Evolutionary conservation across 805 yeast genomes (phyloP), one percentile per base, ranked within the genome.

Genomic region (Lipomyces lipofer): DNA sequence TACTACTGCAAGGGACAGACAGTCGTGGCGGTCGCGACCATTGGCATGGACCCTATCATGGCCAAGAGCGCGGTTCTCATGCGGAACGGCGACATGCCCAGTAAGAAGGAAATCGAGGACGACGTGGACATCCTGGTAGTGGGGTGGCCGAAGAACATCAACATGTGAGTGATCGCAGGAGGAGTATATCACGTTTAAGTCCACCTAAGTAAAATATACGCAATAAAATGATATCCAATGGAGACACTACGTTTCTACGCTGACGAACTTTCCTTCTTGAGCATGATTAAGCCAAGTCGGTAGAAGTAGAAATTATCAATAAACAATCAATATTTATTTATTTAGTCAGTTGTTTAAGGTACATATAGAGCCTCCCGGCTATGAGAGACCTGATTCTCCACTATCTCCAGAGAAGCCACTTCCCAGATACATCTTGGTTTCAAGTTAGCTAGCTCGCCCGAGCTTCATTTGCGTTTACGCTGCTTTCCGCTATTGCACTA

Each of bases 1-100:
- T 48, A 38, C 43, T 48, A 40, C 15, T 28, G 46, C 13, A 38
- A 48, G 40, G 47, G 52, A 4, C 46, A 48, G 43, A 40, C 40
- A 19, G 47, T 48, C 25, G 52, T 48, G n/a, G 47, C 46, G 21
- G 52, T 48, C 19, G 24, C 19, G 29, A 48, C 46, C 30, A 33
- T 48, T 27, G 32, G 29, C 46, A 39, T 24, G 39, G 52, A 48
- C 33, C 52, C 52, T 2, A 30, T 33, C 27, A 43, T 48, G 19
- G 22, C 46, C 33, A 32, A 38, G 33, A 27, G 39, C 36, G 32
- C 47, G 9, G 36, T 29, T 19, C 52, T 48, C 35, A 28, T 48
- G 38, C 33, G 21, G 25, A 40, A 19, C 2, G 52, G 47, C 17
- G 24, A 13, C 33, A 48, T 48, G 52, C 52, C 52, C 5, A 27